Evolutionary conservation across 805 yeast genomes (phyloP).

Genomic region (Saccharomycopsis fodiens): DNA sequence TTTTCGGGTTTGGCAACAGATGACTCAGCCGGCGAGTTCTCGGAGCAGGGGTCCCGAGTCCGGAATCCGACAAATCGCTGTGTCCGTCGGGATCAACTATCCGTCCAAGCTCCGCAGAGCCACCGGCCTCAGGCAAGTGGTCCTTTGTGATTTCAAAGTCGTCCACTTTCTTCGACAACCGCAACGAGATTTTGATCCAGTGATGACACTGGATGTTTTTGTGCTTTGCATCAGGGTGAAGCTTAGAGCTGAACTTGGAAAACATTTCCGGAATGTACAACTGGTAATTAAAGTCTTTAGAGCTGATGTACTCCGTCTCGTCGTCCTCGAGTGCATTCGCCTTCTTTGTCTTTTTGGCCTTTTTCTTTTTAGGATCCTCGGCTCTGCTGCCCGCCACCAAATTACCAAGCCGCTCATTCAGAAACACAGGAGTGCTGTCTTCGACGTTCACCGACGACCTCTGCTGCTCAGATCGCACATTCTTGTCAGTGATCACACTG

Average conservation of each 20-base stretch:
- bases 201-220: conserved; percentile 82
- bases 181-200: conserved; percentile 86
- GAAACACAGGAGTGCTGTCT: neutral
- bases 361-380: conserved; percentile 5
- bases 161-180: conserved; percentile 63
- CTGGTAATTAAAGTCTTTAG: conserved; percentile 79
- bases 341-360: neutral
- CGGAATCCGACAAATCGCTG: conserved; percentile 2
- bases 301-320: conserved; percentile 49
- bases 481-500: conserved; percentile 21
- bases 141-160: conserved; percentile 21
- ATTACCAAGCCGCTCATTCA: neutral
- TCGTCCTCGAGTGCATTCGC: conserved; percentile 28
- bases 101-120: neutral
- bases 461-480: neutral
- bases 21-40: conserved; percentile 9
- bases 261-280: conserved; percentile 64
- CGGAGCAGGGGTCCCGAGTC: neutral
- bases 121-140: neutral
- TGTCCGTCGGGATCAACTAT: neutral
- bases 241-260: conserved; percentile 40
- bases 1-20: conserved; percentile 22
- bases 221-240: conserved; percentile 83
- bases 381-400: neutral
- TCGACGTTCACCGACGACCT: conserved; percentile 1